A percentile compares a stretch with the other conserved stretches of the same genome.
Conservation (phyloP, 305 asterid genomes). For the Solanum hybrid region DNA sequence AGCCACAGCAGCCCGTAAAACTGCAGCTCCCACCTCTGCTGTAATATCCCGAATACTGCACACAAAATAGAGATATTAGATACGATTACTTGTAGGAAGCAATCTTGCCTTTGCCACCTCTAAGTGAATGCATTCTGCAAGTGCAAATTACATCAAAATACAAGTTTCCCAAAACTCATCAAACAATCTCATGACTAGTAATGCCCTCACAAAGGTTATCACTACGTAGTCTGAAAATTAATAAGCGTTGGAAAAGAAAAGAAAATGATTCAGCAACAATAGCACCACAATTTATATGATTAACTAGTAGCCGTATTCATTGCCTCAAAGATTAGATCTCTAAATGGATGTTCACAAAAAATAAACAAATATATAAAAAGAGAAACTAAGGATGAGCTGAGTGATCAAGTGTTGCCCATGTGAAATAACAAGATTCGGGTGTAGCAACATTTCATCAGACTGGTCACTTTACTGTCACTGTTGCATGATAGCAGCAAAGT, state of each 20-base stretch:
- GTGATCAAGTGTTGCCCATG: background rate
- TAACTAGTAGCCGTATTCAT: background rate
- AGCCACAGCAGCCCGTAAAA: constrained; percentile 66
- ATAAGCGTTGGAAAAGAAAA: background rate
- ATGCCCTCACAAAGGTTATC: background rate
- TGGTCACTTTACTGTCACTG: background rate
- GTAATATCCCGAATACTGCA: constrained; percentile 87
- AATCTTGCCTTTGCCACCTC: background rate
- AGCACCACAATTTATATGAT: background rate
- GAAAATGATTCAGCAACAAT: background rate
- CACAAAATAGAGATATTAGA: background rate
- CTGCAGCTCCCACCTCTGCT: constrained; percentile 94
- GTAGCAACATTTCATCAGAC: background rate
- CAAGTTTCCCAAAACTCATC: background rate
- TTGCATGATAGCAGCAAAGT: background rate
- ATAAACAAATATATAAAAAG: background rate
- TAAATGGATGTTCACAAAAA: background rate
- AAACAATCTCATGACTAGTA: background rate
- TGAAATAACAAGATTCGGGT: background rate
- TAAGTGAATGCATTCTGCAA: background rate
- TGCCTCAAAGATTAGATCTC: background rate
- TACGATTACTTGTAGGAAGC: background rate
- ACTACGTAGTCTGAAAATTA: background rate
- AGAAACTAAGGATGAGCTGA: background rate
- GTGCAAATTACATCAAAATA: background rate